phyloP scores from a whole-genome alignment of 2,329 filamentous ascomycete species.

The Aspergillus uvarum region DNA sequence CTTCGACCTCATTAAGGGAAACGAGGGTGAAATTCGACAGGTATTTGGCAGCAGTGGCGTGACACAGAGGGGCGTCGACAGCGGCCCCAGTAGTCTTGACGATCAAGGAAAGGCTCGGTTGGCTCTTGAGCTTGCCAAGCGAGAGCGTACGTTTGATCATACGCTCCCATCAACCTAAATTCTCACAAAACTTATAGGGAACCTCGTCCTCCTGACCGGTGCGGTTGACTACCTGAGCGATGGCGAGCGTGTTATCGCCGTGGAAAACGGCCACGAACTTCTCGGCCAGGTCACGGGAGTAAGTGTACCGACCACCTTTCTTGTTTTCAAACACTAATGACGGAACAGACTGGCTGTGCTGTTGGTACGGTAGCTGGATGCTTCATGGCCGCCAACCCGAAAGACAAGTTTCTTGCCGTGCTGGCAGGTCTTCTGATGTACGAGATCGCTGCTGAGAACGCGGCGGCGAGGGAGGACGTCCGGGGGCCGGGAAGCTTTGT shows the following conservation, averaged over 20 bases:
- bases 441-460: constrained; percentile 73
- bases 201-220: constrained; percentile 80
- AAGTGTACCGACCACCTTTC: constrained; percentile 15
- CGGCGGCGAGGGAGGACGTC: constrained; percentile 59
- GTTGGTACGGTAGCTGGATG: constrained; percentile 79
- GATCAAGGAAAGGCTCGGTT: constrained; percentile 59
- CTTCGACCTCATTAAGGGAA: constrained; percentile 89
- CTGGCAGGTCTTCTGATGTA: constrained; percentile 74
- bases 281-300: constrained; percentile 49
- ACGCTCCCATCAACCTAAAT: background rate
- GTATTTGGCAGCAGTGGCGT: constrained; percentile 60
- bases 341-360: constrained; percentile 68
- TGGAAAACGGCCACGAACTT: constrained; percentile 72
- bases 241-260: constrained; percentile 63
- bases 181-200: constrained; percentile 34
- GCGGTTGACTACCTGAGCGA: constrained; percentile 74
- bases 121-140: constrained; percentile 64
- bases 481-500: constrained; percentile 83
- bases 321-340: background rate
- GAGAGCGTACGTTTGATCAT: constrained; percentile 51
- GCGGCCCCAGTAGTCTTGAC: constrained; percentile 57
- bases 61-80: constrained; percentile 84
- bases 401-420: constrained; percentile 69
- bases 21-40: constrained; percentile 81
- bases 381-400: constrained; percentile 63